Conservation (phyloP, 2,329 filamentous ascomycete genomes). For the Aspergillus sp. region DNA sequence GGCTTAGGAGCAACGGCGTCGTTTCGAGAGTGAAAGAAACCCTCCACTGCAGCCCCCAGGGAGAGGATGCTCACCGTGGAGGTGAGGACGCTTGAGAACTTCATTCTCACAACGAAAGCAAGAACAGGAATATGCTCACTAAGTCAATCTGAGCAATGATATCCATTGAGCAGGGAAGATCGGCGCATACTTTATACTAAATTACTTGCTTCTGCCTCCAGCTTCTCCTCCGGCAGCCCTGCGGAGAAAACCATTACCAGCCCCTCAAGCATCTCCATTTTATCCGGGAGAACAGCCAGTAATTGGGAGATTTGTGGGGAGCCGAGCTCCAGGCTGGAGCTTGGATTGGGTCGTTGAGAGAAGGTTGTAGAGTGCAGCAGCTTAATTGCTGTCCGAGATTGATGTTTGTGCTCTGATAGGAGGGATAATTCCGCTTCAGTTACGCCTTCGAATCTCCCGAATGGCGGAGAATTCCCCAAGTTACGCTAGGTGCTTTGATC, state of each 20-base stretch:
- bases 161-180: background rate
- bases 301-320: background rate
- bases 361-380: background rate
- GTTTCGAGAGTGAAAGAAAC: conserved; percentile 21
- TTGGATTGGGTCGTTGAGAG: conserved; percentile 2
- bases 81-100: conserved; percentile 22
- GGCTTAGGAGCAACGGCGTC: conserved; percentile 27
- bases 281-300: conserved; percentile 1
- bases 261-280: background rate
- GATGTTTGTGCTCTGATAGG: conserved; percentile 15
- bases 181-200: background rate
- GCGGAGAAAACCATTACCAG: background rate
- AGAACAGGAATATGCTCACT: background rate
- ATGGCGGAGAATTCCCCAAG: conserved; percentile 19
- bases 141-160: background rate
- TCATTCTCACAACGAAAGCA: conserved; percentile 21
- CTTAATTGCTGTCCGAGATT: background rate
- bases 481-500: background rate
- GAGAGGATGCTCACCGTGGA: conserved; percentile 24
- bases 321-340: conserved; percentile 2
- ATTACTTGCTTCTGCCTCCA: background rate
- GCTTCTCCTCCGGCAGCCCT: background rate
- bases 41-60: conserved; percentile 19
- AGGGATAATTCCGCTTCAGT: conserved; percentile 14
- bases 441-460: conserved; percentile 6